Evolutionary conservation across 805 yeast species (phyloP), one percentile per base, ranked within the genome.

Genomic region (Lachancea waltii): DNA sequence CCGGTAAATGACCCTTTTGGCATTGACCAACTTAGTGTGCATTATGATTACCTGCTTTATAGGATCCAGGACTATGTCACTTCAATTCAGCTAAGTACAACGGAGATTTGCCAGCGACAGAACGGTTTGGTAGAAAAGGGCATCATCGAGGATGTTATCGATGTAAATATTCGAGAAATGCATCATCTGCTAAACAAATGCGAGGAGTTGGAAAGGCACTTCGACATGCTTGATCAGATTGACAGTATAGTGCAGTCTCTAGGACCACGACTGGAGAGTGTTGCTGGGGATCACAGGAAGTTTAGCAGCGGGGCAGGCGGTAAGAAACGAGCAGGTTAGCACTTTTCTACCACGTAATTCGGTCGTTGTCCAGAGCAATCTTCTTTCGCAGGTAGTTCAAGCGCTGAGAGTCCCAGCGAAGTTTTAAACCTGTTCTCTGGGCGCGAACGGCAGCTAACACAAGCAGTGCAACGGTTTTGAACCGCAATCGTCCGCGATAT

Each of bases 1-100:
- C 11, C 30, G 27, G 15, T 26, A 18, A 20, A 25, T 14, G 89
- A 82, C 56, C 85, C 86, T 1, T 60, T 82, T 18, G 74, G 78
- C 9, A 68, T 82, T 13, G 72, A 75, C 48, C 68, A 72, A 40
- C 60, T 83, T 30, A 74, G 83, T 0, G 63, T 79, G 17, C 72
- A 70, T 37, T 81, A 73, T 53, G 90, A 83, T 49, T 79, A 80
- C 48, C 56, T 83, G 27, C 54, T 81, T 53, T 79, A 65, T 60
- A 76, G 74, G 52, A 78, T 83, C 35, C 69, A 70, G 32, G 83
- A 77, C 43, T 68, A 70, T 37, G 68, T 81, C 5, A 59, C 68
- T 16, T 60, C 65, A 2, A 56, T 79, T 17, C 67, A 76, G 6
- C 69, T 72, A 43, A 50, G 70, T 60, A 61, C 73, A 3, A 46